These are phyloP conservation scores for Cladosporium sp. DNA, from an alignment of 2,329 filamentous ascomycete species.

Conservation along the genomic window DNA sequence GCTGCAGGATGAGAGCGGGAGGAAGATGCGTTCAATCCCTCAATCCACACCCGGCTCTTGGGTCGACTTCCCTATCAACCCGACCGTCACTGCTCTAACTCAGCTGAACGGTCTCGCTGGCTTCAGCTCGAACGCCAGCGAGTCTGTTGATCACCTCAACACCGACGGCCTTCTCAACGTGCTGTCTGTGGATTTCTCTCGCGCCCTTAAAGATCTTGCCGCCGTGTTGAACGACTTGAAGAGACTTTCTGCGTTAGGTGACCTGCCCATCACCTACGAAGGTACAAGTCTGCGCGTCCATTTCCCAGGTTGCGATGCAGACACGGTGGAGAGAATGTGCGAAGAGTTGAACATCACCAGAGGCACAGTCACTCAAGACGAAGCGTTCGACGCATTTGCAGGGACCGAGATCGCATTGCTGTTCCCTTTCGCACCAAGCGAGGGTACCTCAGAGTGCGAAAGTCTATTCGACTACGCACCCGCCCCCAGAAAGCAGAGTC, in stretches of 20 bases:
- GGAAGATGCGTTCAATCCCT: slow-evolving; percentile 57
- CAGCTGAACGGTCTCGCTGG: slow-evolving; percentile 57
- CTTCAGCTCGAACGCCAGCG: slow-evolving; percentile 37
- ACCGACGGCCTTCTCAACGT: slow-evolving; percentile 77
- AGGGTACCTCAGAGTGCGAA: slow-evolving; percentile 38
- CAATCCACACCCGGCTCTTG: slow-evolving; percentile 65
- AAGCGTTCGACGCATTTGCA: slow-evolving; percentile 60
- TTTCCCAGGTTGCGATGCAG: slow-evolving; percentile 83
- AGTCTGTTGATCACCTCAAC: slow-evolving; percentile 59
- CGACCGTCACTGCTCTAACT: slow-evolving; percentile 82
- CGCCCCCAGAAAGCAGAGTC: slow-evolving; percentile 22
- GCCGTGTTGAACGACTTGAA: slow-evolving; percentile 75
- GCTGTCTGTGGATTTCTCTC: slow-evolving; percentile 80
- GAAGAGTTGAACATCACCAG: slow-evolving; percentile 79
- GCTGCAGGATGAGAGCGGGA: slow-evolving; percentile 65
- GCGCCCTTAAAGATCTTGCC: slow-evolving; percentile 76
- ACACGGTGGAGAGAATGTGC: slow-evolving; percentile 75
- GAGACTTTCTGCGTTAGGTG: slow-evolving; percentile 68
- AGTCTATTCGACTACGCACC: slow-evolving; percentile 36
- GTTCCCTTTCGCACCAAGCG: slow-evolving; percentile 77
- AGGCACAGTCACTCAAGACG: slow-evolving; percentile 73
- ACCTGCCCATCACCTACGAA: slow-evolving; percentile 73
- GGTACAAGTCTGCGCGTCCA: slow-evolving; percentile 67
- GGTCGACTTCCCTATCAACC: slow-evolving; percentile 82
- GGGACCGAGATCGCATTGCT: slow-evolving; percentile 69